Evolutionary conservation across 768 basidiomycete genomes (phyloP), one percentile per base, ranked within the genome.

Genomic region (Macrolepiota albuminosa): DNA sequence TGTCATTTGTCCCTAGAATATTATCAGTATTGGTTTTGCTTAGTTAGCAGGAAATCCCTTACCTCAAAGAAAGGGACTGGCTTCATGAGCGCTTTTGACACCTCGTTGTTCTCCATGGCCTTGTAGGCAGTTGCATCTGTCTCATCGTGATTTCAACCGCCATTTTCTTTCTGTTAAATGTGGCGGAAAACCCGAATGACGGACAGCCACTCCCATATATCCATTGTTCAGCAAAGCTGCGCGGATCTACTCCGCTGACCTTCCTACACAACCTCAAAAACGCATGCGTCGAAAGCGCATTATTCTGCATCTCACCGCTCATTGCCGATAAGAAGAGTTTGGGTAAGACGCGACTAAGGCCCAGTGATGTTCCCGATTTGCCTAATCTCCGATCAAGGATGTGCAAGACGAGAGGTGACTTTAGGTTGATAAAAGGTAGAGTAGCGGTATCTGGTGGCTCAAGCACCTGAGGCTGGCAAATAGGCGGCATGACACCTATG

Each of bases 201-300:
- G 97, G 97, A 70, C 95, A 97, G 24, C 97, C 97, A 70, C 91
- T 94, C 13, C 95, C 95, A 68, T 95, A 97, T 62, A 99, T 93
- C 97, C 97, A 99, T 71, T 98, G 96, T 68, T 98, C 95, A n/a
- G 93, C 92, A 69, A 99, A 99, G 33, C 85, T 83, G 57, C 90
- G 82, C 26, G 90, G 82, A 69, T 98, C 96, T 18, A 93, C 89
- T 10, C 95, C 93, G 68, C 91, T 92, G 62, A 95, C 90, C 73
- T 95, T 98, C 65, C 95, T 81, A 68, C 95, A 98, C 47, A 85
- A 94, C 59, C 94, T 78, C 61, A 98, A 81, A 75, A 99, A 98
- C 24, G 86, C 83, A 63, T 93, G 88, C 0, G 97, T 98, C 0
- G 93, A 92, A 9, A 99, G 78, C 24, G 86, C 82, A 69, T 94